Percentiles rank a stretch among this genome's conserved stretches.
These are phyloP conservation scores for Colletotrichum sp. DNA, from an alignment of 2,329 filamentous ascomycete genomes.

Conservation along the genomic window DNA sequence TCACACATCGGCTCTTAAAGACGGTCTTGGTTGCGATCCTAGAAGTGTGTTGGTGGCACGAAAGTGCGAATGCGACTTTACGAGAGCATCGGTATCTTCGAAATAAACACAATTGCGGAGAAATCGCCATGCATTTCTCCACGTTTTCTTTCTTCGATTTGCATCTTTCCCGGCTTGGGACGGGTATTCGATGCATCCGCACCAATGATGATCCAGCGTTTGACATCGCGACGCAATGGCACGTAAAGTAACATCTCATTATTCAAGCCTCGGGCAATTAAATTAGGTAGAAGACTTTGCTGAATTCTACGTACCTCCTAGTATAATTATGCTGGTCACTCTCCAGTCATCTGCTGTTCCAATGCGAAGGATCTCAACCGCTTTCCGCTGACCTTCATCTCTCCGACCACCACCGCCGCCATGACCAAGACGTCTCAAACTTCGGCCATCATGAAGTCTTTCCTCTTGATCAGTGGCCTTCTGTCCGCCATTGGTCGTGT, in stretches of 20 bases:
- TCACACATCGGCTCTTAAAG: background rate
- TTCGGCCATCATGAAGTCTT: background rate
- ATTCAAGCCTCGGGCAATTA: background rate
- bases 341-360: background rate
- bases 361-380: background rate
- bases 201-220: background rate
- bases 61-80: background rate
- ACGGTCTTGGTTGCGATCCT: background rate
- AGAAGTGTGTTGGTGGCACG: background rate
- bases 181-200: background rate
- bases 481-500: background rate
- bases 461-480: background rate
- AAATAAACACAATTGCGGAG: background rate
- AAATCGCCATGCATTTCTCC: background rate
- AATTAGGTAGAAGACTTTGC: background rate
- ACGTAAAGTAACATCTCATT: background rate
- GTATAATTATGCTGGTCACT: background rate
- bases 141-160: background rate
- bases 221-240: background rate
- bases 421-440: background rate
- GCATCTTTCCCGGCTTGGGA: background rate
- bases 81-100: background rate
- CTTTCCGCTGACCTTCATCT: background rate
- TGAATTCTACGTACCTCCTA: background rate
- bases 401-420: background rate